Conservation (phyloP, 192 early-diverging fungal genomes). For the Pecoramyces ruminantium region DNA sequence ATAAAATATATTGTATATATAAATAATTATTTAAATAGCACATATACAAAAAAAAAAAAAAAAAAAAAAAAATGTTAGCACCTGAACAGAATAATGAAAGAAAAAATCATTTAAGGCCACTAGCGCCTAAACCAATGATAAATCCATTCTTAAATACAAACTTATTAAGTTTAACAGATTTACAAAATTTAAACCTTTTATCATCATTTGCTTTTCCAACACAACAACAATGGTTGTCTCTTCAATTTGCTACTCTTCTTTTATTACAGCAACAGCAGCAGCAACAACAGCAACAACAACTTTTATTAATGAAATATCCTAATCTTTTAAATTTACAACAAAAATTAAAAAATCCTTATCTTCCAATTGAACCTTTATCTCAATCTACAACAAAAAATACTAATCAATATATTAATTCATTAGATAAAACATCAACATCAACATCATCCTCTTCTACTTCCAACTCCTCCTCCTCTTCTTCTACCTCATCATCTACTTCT, state of each 20-base stretch:
- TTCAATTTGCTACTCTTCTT: background rate
- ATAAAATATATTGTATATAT: too few species aligned
- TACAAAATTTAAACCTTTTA: background rate
- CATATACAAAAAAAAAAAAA: too few species aligned
- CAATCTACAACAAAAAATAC: too few species aligned
- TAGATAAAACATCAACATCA: background rate
- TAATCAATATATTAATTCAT: too few species aligned
- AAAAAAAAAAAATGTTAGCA: background rate
- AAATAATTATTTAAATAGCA: too few species aligned
- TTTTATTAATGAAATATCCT: background rate
- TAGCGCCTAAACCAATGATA: background rate
- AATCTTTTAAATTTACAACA: background rate
- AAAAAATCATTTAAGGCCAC: background rate
- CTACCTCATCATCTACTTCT: background rate
- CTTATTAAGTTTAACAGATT: background rate
- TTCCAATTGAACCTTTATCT: background rate
- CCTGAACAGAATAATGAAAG: background rate
- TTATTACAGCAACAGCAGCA: background rate
- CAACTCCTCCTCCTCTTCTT: background rate
- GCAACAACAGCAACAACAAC: background rate
- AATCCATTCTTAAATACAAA: background rate
- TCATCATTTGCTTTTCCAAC: background rate
- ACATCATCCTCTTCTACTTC: background rate
- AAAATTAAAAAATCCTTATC: background rate
- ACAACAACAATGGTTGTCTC: background rate